A percentile compares a stretch with the other conserved stretches of the same genome.
phyloP scores from a whole-genome alignment of 306 rosid genomes.

The Potentilla sterilis region DNA sequence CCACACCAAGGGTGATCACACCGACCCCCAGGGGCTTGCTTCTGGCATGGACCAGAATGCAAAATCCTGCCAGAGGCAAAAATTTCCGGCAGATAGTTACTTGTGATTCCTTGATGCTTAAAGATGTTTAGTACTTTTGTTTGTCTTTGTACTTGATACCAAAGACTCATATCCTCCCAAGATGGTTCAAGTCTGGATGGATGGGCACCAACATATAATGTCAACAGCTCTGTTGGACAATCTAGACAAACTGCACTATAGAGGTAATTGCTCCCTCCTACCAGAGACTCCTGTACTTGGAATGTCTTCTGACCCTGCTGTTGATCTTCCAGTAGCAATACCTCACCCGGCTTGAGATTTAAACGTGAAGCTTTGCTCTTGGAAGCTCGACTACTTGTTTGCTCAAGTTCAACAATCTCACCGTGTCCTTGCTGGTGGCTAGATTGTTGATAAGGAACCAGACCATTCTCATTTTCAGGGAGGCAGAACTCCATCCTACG shows the following conservation, averaged over 20 bases:
- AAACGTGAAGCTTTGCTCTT: constrained; percentile 45
- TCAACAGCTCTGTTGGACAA: constrained; percentile 50
- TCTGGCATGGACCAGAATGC: constrained; percentile 75
- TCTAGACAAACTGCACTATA: constrained; percentile 69
- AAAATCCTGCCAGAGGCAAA: constrained; percentile 77
- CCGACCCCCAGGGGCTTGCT: constrained; percentile 69
- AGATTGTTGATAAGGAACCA: constrained; percentile 55
- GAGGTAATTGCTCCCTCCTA: constrained; percentile 62
- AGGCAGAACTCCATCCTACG: constrained; percentile 73
- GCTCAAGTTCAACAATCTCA: constrained; percentile 79
- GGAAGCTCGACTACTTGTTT: constrained; percentile 36
- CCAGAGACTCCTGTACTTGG: constrained; percentile 67
- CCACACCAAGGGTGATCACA: constrained; percentile 95
- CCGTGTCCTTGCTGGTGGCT: constrained; percentile 49
- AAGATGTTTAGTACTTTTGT: constrained; percentile 79
- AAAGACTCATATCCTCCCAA: constrained; percentile 97
- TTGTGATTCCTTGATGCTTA: constrained; percentile 64
- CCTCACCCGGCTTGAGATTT: constrained; percentile 60
- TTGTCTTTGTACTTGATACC: constrained; percentile 97
- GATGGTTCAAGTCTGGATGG: constrained; percentile 87
- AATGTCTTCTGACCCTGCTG: constrained; percentile 72
- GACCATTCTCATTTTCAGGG: constrained; percentile 49
- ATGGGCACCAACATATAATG: constrained; percentile 76
- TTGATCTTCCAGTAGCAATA: constrained; percentile 71
- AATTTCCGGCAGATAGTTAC: constrained; percentile 72